Conservation (phyloP, 176 grass and related monocot species). For the Eremochloa ophiuroides region DNA sequence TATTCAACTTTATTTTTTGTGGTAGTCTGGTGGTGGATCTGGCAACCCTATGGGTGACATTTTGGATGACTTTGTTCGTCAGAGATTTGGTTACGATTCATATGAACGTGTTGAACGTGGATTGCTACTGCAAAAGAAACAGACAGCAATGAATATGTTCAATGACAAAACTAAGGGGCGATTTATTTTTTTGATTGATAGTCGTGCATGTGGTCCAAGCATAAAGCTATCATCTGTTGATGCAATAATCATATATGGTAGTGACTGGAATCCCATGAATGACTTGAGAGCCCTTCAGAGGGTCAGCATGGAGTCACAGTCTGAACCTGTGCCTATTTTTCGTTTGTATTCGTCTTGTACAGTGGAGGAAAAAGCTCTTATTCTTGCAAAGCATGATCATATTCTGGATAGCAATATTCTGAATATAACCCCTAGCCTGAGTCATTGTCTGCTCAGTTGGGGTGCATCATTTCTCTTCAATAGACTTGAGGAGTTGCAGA, state of each 20-base stretch:
- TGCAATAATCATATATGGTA: slow-evolving; percentile 76
- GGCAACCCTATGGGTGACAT: slow-evolving; percentile 80
- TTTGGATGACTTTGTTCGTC: slow-evolving; percentile 87
- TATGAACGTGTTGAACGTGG: slow-evolving; percentile 73
- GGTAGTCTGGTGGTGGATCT: slow-evolving; percentile 61
- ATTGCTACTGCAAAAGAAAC: slow-evolving; percentile 58
- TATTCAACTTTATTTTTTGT: slow-evolving; percentile 29
- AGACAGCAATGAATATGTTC: slow-evolving; percentile 70
- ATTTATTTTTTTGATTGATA: slow-evolving; percentile 89
- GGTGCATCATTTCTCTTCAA: slow-evolving; percentile 65
- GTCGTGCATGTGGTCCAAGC: slow-evolving; percentile 74
- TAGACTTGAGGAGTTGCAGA: slow-evolving; percentile 59
- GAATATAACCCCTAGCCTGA: slow-evolving; percentile 54
- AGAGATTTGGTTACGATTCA: slow-evolving; percentile 80
- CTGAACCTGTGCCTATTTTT: slow-evolving; percentile 52
- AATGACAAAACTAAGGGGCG: slow-evolving; percentile 78
- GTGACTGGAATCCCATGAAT: slow-evolving; percentile 89
- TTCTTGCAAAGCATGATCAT: slow-evolving; percentile 73
- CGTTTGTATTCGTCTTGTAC: slow-evolving; percentile 78
- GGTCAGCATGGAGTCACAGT: slow-evolving; percentile 66
- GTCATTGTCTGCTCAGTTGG: slow-evolving; percentile 86
- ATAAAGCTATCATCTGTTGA: slow-evolving; percentile 83
- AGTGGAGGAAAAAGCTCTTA: slow-evolving; percentile 81
- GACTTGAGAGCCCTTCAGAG: slow-evolving; percentile 67
- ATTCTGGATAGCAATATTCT: slow-evolving; percentile 60